Evolutionary conservation across 2,329 filamentous ascomycete genomes (phyloP), one percentile per base, ranked within the genome.

Genomic region (Ilyonectria sp.): DNA sequence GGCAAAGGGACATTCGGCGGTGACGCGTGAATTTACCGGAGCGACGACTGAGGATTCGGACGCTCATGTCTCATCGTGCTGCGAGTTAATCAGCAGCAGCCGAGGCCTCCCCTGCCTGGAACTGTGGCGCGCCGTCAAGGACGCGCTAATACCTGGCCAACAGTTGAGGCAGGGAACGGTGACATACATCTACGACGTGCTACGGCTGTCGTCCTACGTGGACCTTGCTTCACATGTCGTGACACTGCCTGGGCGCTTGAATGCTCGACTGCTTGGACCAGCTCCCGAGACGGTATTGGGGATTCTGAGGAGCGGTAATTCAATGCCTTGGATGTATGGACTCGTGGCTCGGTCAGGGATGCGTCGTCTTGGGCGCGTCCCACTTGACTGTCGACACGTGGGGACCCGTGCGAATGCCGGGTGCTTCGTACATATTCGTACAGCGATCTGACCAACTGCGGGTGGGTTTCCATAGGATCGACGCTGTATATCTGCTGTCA

Each of bases 351-450:
- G 37, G 49, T 49, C 59, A 56, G 60, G 65, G 60, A 64, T 67
- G 49, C 50, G 33, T 37, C 53, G 43, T 56, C 21, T 33, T 11
- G 37, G n/a, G 15, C 40, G 44, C 57, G 65, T 68, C 65, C 65
- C 65, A 68, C 65, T 68, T 65, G 65, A 57, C 57, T 43, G 44
- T 49, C 53, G 65, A 68, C 65, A 68, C 65, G 65, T 68, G 65
- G 65, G 65, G 43, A 53, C 44, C 47, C 54, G 56, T 46, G 46
- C 44, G 15, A 43, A 43, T n/a, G 43, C 47, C 17, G 50, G 40
- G 40, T 19, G 35, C 23, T 47, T 29, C 21, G 21, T 49, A 26
- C 47, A 50, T 50, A 50, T 50, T 50, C 47, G 47, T 50, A 50
- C 46, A 33, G 31, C 31, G 7, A 33, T 11, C 31, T 6, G 31